Percentiles rank a stretch among this genome's conserved stretches.
These are phyloP conservation scores for Osmanthus fragrans DNA, from an alignment of 257 asterid genomes.

Conservation along the genomic window DNA sequence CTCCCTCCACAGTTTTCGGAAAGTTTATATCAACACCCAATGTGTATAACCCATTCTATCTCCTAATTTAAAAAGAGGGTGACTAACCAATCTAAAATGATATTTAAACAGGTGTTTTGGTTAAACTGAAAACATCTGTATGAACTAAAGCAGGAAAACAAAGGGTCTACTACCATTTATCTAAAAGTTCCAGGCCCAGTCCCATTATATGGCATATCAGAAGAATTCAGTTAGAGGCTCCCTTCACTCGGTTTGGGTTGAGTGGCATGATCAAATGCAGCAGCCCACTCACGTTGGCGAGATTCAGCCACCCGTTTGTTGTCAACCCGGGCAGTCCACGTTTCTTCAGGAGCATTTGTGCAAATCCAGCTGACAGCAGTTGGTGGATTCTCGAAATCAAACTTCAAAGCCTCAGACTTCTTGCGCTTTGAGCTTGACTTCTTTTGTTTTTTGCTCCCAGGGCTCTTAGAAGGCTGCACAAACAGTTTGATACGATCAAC, in stretches of 20 bases:
- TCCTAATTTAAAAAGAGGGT: background rate
- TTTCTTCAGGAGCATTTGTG: background rate
- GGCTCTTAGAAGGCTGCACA: background rate
- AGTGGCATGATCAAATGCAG: background rate
- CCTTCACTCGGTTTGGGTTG: background rate
- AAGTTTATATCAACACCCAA: background rate
- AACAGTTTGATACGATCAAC: background rate
- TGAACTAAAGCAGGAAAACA: background rate
- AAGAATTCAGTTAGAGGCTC: background rate
- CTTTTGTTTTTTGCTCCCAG: background rate
- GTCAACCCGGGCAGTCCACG: constrained; percentile 1
- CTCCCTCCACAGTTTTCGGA: background rate
- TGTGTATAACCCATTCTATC: constrained; percentile 1
- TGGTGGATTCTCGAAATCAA: background rate
- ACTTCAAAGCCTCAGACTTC: background rate
- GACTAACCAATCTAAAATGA: background rate
- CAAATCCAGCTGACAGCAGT: background rate
- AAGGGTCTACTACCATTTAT: background rate
- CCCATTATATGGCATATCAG: background rate
- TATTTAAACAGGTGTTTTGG: background rate
- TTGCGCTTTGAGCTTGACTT: background rate
- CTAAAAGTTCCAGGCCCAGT: background rate
- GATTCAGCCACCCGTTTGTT: background rate
- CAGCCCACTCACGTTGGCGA: constrained; percentile 9
- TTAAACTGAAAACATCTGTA: background rate